Evolutionary conservation across 2,329 filamentous ascomycete genomes (phyloP).

Genomic region (Keithomyces neogunnii): DNA sequence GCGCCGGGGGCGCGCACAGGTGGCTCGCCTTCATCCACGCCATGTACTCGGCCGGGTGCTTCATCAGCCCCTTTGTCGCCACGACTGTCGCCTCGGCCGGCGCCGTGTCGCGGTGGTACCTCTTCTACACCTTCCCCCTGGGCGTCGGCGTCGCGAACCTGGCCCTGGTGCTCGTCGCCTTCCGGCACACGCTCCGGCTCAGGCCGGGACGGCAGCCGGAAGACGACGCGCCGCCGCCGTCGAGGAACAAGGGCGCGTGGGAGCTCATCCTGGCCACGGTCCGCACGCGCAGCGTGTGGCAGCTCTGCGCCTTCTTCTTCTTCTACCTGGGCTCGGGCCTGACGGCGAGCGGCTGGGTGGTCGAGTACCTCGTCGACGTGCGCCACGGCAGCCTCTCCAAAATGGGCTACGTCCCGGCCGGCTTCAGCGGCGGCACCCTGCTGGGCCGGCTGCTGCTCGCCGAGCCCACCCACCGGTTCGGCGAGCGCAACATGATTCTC

Average conservation of each 20-base stretch:
- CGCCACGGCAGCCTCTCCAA: conserved; percentile 45
- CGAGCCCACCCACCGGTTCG: conserved; percentile 50
- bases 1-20: conserved; percentile 36
- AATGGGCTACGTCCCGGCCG: conserved; percentile 55
- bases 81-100: conserved; percentile 38
- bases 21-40: conserved; percentile 58
- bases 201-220: conserved; percentile 3
- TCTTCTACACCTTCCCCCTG: conserved; percentile 49
- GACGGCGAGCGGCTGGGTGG: conserved; percentile 54
- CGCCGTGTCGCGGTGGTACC: conserved; percentile 34
- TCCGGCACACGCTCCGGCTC: conserved; percentile 36
- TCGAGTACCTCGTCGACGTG: conserved; percentile 55
- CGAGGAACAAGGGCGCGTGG: conserved; percentile 20
- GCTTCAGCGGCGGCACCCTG: conserved; percentile 49
- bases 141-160: conserved; percentile 44
- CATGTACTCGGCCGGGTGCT: conserved; percentile 49
- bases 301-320: conserved; percentile 55
- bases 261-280: conserved; percentile 36
- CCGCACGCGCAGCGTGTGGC: conserved; percentile 40
- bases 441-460: conserved; percentile 48
- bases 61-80: conserved; percentile 47
- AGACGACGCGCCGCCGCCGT: neutral
- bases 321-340: conserved; percentile 49
- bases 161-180: conserved; percentile 35
- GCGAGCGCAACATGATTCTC: conserved; percentile 49